These are phyloP conservation scores for Kuraishia borneana DNA, from an alignment of 805 yeast genomes.

Conservation along the genomic window DNA sequence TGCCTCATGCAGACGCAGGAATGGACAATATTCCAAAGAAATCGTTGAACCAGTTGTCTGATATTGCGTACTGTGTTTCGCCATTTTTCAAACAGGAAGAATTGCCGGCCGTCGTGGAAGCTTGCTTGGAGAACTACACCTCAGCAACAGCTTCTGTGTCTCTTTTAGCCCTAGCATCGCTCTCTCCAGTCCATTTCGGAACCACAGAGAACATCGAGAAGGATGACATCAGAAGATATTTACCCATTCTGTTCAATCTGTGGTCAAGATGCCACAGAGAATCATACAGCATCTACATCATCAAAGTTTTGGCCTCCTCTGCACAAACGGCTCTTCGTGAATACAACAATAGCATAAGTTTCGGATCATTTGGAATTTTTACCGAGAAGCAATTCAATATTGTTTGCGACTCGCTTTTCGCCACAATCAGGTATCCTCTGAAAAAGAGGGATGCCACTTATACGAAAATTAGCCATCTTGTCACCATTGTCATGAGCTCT, in stretches of 20 bases:
- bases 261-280: conserved; percentile 44
- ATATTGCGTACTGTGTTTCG: conserved; percentile 42
- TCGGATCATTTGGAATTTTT: conserved; percentile 51
- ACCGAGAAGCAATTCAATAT: conserved; percentile 41
- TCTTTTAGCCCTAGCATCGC: conserved; percentile 38
- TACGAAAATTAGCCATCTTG: conserved; percentile 24
- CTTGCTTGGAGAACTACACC: conserved; percentile 39
- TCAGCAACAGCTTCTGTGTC: conserved; percentile 40
- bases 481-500: conserved; percentile 51
- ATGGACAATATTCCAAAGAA: conserved; percentile 36
- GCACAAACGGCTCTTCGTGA: conserved; percentile 34
- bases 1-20: conserved; percentile 37
- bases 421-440: background rate
- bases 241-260: conserved; percentile 59
- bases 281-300: conserved; percentile 26
- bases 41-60: conserved; percentile 34
- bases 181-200: conserved; percentile 37
- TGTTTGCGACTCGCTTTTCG: background rate
- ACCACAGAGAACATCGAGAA: conserved; percentile 11
- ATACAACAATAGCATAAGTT: conserved; percentile 18
- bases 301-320: conserved; percentile 53
- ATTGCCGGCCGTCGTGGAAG: conserved; percentile 39
- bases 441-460: conserved; percentile 8
- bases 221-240: conserved; percentile 34
- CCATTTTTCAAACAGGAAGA: conserved; percentile 37